Evolutionary conservation across 148 eudicot genomes (phyloP).

Genomic region (Oxyria digyna): DNA sequence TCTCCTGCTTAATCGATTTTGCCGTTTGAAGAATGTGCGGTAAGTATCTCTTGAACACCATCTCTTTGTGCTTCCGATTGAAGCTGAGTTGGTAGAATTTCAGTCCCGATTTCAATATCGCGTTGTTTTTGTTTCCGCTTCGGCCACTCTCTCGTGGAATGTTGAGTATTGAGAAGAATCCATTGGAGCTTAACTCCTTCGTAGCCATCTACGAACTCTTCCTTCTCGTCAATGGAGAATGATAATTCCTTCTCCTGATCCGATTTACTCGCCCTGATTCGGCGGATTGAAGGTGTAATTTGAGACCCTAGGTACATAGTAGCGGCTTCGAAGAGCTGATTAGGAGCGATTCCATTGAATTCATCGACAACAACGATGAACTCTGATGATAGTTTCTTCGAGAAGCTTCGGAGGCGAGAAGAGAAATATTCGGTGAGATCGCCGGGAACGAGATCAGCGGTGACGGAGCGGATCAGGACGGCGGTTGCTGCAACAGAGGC

Average conservation of each 20-base stretch:
- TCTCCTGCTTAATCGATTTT: conserved; percentile 6
- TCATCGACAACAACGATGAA: conserved; percentile 48
- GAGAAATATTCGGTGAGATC: conserved; percentile 24
- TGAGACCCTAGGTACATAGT: conserved; percentile 31
- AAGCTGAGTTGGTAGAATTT: conserved; percentile 23
- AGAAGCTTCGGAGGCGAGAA: conserved; percentile 16
- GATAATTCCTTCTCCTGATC: conserved; percentile 19
- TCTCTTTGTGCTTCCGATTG: conserved; percentile 26
- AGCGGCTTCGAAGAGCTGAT: conserved; percentile 41
- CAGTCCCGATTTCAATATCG: conserved; percentile 13
- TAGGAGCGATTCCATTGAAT: conserved; percentile 32
- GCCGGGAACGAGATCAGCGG: conserved; percentile 37
- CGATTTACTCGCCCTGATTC: conserved; percentile 30
- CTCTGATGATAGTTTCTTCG: conserved; percentile 27
- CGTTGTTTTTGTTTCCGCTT: conserved; percentile 7
- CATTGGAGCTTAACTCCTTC: conserved; percentile 26
- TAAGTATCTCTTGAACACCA: conserved; percentile 18
- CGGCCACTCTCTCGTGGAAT: not conserved
- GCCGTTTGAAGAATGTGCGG: not conserved
- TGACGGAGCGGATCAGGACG: conserved; percentile 30
- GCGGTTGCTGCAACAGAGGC: conserved; percentile 41
- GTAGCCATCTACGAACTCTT: conserved; percentile 32
- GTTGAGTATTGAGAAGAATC: conserved; percentile 15
- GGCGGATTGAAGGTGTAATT: conserved; percentile 18
- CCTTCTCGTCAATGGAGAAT: conserved; percentile 33